Conservation (phyloP, 2,329 filamentous ascomycete genomes). For the Bipolaris sorokiniana region DNA sequence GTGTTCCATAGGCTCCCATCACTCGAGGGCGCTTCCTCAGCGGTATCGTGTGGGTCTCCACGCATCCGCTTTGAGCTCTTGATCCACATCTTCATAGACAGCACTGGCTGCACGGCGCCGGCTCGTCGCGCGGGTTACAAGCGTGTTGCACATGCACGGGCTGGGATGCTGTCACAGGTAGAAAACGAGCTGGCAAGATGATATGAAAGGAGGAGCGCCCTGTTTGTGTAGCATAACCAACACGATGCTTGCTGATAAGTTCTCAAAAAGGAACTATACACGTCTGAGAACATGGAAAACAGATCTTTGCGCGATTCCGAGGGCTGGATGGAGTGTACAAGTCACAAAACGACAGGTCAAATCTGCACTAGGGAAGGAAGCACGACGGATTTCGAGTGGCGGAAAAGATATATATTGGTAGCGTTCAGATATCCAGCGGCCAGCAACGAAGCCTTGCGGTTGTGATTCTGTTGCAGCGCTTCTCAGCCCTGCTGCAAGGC, state of each 20-base stretch:
- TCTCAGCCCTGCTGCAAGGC: conserved; percentile 48
- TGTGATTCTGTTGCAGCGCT: conserved; percentile 2
- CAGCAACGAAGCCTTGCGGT: conserved; percentile 2
- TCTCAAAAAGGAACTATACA: conserved; percentile 36
- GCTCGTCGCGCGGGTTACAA: conserved; percentile 36
- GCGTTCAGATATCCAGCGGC: neutral
- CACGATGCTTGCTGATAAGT: conserved; percentile 39
- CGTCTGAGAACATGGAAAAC: conserved; percentile 20
- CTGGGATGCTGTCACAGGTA: conserved; percentile 28
- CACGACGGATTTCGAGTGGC: neutral
- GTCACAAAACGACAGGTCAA: conserved; percentile 40
- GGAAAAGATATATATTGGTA: neutral
- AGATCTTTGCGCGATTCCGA: conserved; percentile 18
- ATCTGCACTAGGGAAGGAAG: conserved; percentile 13
- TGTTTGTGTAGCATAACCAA: conserved; percentile 43
- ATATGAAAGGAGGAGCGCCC: conserved; percentile 31
- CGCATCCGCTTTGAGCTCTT: conserved; percentile 22
- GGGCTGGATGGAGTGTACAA: conserved; percentile 13
- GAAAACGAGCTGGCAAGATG: conserved; percentile 22
- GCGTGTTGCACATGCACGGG: conserved; percentile 27
- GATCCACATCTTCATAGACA: conserved; percentile 20
- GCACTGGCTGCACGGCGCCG: conserved; percentile 28
- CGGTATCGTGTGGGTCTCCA: conserved; percentile 20
- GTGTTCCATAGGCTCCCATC: conserved; percentile 22
- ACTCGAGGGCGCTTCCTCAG: conserved; percentile 19